A percentile compares a stretch with the other conserved stretches of the same genome.
Conservation (phyloP, 371 early-diverging fungal genomes). For the Mortierella sp. region DNA sequence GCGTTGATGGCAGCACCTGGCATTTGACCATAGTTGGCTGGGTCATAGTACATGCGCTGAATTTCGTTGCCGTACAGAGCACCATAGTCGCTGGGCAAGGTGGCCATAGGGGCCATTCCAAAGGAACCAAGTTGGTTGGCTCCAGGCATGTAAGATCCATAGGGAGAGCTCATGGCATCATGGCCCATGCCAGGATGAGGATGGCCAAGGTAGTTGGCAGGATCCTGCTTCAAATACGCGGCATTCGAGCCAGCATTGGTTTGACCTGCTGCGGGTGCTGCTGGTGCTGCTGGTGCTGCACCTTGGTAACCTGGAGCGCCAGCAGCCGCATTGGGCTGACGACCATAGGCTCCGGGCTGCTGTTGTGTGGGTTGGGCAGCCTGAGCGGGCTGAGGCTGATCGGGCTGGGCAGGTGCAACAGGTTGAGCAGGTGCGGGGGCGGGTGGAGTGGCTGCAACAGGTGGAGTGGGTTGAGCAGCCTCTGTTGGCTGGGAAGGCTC, state of each 20-base stretch:
- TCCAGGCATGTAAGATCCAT: constrained; percentile 66
- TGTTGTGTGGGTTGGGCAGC: constrained; percentile 31
- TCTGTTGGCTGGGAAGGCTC: constrained; percentile 2
- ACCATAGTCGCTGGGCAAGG: constrained; percentile 66
- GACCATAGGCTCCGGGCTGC: constrained; percentile 36
- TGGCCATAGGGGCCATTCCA: constrained; percentile 77
- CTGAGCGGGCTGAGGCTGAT: constrained; percentile 29
- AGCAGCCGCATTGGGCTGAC: constrained; percentile 10
- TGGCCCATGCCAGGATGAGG: constrained; percentile 50
- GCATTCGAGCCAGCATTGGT: constrained; percentile 26
- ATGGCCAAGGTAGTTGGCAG: constrained; percentile 40
- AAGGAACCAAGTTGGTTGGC: constrained; percentile 71
- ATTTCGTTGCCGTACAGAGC: constrained; percentile 64
- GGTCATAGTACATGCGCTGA: constrained; percentile 56
- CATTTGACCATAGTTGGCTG: constrained; percentile 27
- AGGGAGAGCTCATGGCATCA: constrained; percentile 69
- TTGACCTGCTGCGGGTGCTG: constrained; percentile 18
- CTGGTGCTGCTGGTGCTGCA: constrained; percentile 24
- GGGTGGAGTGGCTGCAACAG: constrained; percentile 4
- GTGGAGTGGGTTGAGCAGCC: constrained; percentile 6
- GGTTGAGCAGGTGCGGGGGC: constrained; percentile 20
- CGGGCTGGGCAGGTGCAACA: constrained; percentile 26
- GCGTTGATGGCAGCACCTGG: constrained; percentile 30
- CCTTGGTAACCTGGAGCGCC: constrained; percentile 25
- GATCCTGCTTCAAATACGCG: constrained; percentile 34